Percentiles rank a stretch among this genome's conserved stretches.
Conservation (phyloP, 2,329 filamentous ascomycete species). For the Alternaria gansuensis region DNA sequence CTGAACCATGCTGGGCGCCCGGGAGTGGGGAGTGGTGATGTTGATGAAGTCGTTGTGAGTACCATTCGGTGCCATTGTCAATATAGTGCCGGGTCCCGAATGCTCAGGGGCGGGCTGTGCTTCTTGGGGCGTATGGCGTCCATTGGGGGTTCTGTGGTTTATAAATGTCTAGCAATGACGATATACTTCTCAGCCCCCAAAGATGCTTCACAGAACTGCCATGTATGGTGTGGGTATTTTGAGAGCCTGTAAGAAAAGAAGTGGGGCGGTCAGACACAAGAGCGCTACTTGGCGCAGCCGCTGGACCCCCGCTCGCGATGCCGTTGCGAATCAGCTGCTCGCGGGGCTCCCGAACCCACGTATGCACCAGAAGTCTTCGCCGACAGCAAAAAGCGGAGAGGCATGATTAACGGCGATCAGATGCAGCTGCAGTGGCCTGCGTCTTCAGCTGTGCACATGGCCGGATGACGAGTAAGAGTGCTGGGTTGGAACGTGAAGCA, state of each 20-base stretch:
- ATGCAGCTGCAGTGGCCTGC: slow-evolving; percentile 32
- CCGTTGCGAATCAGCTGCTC: slow-evolving; percentile 35
- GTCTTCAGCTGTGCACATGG: slow-evolving; percentile 26
- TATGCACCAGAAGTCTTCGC: slow-evolving; percentile 1
- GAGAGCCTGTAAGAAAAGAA: slow-evolving; percentile 45
- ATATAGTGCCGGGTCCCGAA: slow-evolving; percentile 24
- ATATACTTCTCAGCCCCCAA: slow-evolving; percentile 44
- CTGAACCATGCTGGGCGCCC: slow-evolving; percentile 49
- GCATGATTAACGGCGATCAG: slow-evolving; percentile 27
- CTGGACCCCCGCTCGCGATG: slow-evolving; percentile 37
- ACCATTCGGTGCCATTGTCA: slow-evolving; percentile 50
- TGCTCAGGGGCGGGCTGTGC: slow-evolving; percentile 30
- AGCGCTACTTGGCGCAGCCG: slow-evolving; percentile 44
- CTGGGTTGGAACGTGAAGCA: slow-evolving; percentile 15
- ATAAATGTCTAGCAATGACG: slow-evolving; percentile 34
- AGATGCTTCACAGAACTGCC: slow-evolving; percentile 36
- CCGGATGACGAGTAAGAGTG: slow-evolving; percentile 24
- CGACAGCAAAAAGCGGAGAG: slow-evolving; percentile 39
- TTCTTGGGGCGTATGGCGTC: slow-evolving; percentile 30
- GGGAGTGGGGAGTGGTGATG: slow-evolving; percentile 49
- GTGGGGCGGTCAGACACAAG: slow-evolving; percentile 47
- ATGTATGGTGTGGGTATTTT: slow-evolving; percentile 43
- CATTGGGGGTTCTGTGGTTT: slow-evolving; percentile 42
- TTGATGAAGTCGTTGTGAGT: slow-evolving; percentile 51
- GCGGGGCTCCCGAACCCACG: slow-evolving; percentile 30